A percentile compares a stretch with the other conserved stretches of the same genome.
phyloP scores from a whole-genome alignment of 805 yeast species.

The Candida verbasci region DNA sequence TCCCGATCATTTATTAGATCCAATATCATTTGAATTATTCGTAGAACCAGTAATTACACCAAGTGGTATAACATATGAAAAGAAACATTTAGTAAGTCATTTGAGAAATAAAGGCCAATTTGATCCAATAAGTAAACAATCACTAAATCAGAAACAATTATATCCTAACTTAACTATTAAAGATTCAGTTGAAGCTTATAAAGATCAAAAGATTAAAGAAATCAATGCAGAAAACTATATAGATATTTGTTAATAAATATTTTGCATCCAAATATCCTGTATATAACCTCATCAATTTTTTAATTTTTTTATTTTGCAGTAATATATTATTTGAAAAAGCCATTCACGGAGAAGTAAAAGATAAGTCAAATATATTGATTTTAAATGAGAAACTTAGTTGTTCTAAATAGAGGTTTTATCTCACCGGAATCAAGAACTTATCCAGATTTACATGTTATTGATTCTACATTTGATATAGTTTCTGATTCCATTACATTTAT shows the following conservation, averaged over 20 bases:
- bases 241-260: not conserved
- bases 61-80: slow-evolving; percentile 40
- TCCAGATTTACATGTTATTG: slow-evolving; percentile 57
- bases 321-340: no score
- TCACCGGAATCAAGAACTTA: slow-evolving; percentile 50
- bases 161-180: slow-evolving; percentile 38
- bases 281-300: no score
- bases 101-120: slow-evolving; percentile 23
- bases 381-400: slow-evolving; percentile 45
- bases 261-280: no score
- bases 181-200: slow-evolving; percentile 30
- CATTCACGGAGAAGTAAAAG: no score
- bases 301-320: no score
- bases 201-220: slow-evolving; percentile 4
- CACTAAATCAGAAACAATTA: slow-evolving; percentile 27
- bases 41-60: slow-evolving; percentile 43
- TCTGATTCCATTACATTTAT: slow-evolving; percentile 69
- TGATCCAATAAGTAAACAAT: slow-evolving; percentile 40
- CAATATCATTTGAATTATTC: slow-evolving; percentile 38
- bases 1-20: slow-evolving; percentile 37
- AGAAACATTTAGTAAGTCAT: slow-evolving; percentile 35
- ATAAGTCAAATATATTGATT: not conserved
- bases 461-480: slow-evolving; percentile 65
- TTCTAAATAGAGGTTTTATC: slow-evolving; percentile 53
- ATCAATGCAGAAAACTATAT: no score